phyloP scores from a whole-genome alignment of 345 rosid species.

The Citrus cavaleriei region DNA sequence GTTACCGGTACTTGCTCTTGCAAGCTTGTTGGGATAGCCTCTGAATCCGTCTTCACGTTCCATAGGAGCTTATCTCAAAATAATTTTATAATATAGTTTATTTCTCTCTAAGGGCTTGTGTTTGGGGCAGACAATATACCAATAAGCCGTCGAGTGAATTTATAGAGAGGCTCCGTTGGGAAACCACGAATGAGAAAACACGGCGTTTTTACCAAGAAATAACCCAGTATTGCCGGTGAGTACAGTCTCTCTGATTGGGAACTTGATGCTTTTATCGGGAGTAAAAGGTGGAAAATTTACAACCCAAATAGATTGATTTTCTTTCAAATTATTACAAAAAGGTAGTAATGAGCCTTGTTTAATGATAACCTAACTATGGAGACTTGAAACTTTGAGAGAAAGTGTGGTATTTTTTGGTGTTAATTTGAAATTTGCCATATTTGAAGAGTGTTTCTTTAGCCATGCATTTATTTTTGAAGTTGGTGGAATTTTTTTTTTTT shows the following conservation, averaged over 20 bases:
- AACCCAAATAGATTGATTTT: neutral
- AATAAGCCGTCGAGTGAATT: neutral
- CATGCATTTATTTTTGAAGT: neutral
- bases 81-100: neutral
- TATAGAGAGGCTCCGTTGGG: neutral
- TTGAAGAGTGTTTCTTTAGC: neutral
- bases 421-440: neutral
- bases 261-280: neutral
- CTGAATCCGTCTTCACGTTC: slow-evolving; percentile 4
- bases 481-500: neutral
- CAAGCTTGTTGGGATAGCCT: slow-evolving; percentile 5
- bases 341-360: neutral
- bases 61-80: neutral
- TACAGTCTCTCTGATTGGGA: neutral
- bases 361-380: neutral
- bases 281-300: neutral
- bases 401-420: neutral
- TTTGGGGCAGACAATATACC: neutral
- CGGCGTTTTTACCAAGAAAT: neutral
- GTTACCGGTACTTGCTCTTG: neutral
- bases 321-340: neutral
- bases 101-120: neutral
- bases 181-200: neutral
- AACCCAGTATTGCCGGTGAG: neutral
- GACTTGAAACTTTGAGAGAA: neutral